Evolutionary conservation across 2,329 filamentous ascomycete genomes (phyloP), one percentile per base, ranked within the genome.

Genomic region (Fusarium vanettenii): DNA sequence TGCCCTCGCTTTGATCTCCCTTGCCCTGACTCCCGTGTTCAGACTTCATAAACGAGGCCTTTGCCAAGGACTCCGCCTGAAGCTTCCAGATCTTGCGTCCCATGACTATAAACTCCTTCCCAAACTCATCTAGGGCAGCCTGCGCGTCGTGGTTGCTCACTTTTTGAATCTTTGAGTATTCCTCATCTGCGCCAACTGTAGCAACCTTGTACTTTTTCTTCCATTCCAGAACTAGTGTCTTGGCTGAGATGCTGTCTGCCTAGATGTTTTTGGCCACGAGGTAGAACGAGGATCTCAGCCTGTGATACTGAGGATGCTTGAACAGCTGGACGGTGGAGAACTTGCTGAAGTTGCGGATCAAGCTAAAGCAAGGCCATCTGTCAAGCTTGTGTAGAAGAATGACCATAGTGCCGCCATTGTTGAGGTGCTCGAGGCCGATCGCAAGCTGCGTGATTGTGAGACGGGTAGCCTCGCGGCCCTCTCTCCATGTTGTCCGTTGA

Each of bases 261-360:
- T 83, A 79, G 0, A 90, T 79, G 4, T 84, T 73, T 2, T 77
- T 83, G 2, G 87, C 88, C 11, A 90, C 69, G 75, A 90, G 80
- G 74, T 91, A 90, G 71, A 90, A 91, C 0, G 87, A 89, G 0
- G 85, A 87, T 5, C 84, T 79, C 22, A 79, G 86, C 2, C 73
- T 76, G 67, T 90, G 86, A 4, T 67, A 73, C 1, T 9, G 76
- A 2, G 9, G 71, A 0, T 86, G 87, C 74, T 90, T 91, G 76
- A 83, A 86, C 0, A 89, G 71, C 2, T 59, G 33, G 0, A 75
- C 25, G 0, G 18, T 14, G 0, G 86, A 80, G 64, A 90, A 87
- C n/a, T 78, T 75, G 16, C 63, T 72, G 45, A 90, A 86, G 0
- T 69, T 76, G 16, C 82, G 75, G 11, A 90, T 50, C 0, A 86